Percentiles rank a stretch among this genome's conserved stretches.
Evolutionary conservation across 2,329 filamentous ascomycete species (phyloP).

Genomic region (Colletotrichum sp.): DNA sequence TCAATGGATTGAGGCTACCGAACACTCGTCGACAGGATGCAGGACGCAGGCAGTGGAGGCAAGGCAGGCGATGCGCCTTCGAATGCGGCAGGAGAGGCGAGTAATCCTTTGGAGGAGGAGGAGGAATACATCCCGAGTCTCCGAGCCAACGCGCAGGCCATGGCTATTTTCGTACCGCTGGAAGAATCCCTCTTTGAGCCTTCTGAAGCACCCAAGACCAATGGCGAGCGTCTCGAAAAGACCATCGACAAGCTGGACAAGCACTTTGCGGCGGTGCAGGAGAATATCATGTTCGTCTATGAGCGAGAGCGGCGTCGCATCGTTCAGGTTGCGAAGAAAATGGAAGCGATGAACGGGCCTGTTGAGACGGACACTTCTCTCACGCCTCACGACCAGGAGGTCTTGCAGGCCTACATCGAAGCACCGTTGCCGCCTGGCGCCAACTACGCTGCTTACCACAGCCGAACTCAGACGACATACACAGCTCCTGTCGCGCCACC

Average conservation of each 20-base stretch:
- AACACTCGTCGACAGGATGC: neutral
- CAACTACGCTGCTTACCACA: neutral
- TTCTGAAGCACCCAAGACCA: constrained; percentile 26
- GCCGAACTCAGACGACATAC: constrained; percentile 1
- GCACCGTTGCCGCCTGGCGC: neutral
- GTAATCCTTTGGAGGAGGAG: neutral
- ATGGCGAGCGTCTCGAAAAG: constrained; percentile 31
- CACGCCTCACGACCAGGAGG: neutral
- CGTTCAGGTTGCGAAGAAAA: constrained; percentile 24
- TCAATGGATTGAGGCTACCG: neutral
- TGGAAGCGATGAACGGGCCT: neutral
- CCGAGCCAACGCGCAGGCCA: neutral
- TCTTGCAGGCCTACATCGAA: neutral
- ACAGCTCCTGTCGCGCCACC: neutral
- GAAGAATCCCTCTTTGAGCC: constrained; percentile 33
- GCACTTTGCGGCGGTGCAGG: constrained; percentile 31
- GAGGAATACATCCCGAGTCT: constrained; percentile 28
- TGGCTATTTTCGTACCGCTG: constrained; percentile 38
- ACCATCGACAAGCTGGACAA: constrained; percentile 35
- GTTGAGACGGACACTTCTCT: neutral
- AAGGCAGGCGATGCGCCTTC: neutral
- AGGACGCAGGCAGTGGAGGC: neutral
- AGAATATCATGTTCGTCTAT: constrained; percentile 37
- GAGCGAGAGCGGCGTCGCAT: constrained; percentile 37
- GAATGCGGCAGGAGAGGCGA: neutral